Evolutionary conservation across 2,329 filamentous ascomycete species (phyloP), one percentile per base, ranked within the genome.

Genomic region (Cladosporium austrohemisphaericum): DNA sequence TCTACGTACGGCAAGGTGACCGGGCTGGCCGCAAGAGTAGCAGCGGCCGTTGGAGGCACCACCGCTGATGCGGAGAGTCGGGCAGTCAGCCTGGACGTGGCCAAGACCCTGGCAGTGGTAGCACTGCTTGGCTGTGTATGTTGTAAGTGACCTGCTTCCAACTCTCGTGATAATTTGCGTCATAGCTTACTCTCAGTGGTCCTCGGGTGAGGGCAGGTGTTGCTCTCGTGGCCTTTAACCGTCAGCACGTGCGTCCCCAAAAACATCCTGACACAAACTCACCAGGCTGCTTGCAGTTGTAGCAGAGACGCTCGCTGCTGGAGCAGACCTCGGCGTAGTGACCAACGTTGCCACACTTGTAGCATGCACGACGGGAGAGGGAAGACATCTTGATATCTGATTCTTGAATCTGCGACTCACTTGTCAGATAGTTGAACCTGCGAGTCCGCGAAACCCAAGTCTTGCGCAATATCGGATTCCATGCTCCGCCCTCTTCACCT

Each of bases 81-180:
- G 93, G 81, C 93, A 98, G 72, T 98, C 93, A 61, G 93, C 93
- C 78, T 98, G 93, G 64, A 98, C 93, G 70, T 98, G 93, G 60
- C 93, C 93, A 55, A 97, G 82, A 52, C 93, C 93, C 78, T 97
- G 93, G 80, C 93, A 98, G 76, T 97, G 93, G 72, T 98, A 98
- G 83, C 93, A 98, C 79, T 98, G 93, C 84, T 98, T 98, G 46
- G 90, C 90, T 84, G 63, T 43, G 49, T 53, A 43, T 41, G 52
- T 52, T 47, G 53, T 65, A 40, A 65, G 59, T 52, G 40, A 28
- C 16, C 25, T 23, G 8, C 16, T 18, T 33, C 22, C 32, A 28
- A 14, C 32, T 26, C 23, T 13, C 25, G 13, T 38, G 18, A n/a
- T n/a, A n/a, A 32, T 25, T 20, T 32, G 40, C 37, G 35, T 16